Conservation (phyloP, 352 stramenopile genomes). For the Hyaloperonospora brassicae region DNA sequence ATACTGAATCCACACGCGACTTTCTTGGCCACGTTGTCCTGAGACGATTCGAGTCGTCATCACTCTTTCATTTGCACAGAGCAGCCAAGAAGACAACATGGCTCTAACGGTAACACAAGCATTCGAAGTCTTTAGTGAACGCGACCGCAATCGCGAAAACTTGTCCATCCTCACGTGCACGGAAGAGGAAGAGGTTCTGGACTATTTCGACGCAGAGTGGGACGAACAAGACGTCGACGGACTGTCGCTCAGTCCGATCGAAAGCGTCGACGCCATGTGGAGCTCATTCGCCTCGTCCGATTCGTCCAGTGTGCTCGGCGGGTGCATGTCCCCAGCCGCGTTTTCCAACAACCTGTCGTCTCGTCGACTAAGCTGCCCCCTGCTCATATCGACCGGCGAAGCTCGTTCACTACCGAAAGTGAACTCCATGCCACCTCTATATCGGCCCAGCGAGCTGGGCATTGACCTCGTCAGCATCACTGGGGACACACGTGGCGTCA, state of each 20-base stretch:
- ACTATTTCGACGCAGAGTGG: constrained; percentile 19
- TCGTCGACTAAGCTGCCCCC: constrained; percentile 8
- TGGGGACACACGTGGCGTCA: constrained; percentile 1
- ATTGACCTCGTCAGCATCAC: constrained; percentile 11
- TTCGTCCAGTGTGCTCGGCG: constrained; percentile 14
- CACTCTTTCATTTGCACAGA: constrained; percentile 16
- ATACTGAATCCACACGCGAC: constrained; percentile 9
- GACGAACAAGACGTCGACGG: constrained; percentile 8
- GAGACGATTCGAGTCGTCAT: constrained; percentile 1
- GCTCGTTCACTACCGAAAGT: constrained; percentile 1
- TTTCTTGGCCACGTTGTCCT: constrained; percentile 10
- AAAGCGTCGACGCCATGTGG: constrained; percentile 11
- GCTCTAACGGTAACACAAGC: constrained; percentile 4
- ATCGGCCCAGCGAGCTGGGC: constrained; percentile 17
- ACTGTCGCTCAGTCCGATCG: neutral
- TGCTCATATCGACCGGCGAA: constrained; percentile 2
- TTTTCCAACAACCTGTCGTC: constrained; percentile 4
- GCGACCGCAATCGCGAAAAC: constrained; percentile 12
- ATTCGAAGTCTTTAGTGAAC: constrained; percentile 18
- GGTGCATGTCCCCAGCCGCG: constrained; percentile 4
- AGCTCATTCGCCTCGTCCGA: constrained; percentile 4
- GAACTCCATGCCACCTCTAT: constrained; percentile 6
- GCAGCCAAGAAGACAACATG: constrained; percentile 14
- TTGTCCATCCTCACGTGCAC: constrained; percentile 22
- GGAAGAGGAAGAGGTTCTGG: constrained; percentile 16